Conservation (phyloP, 2,329 filamentous ascomycete genomes). For the Blastomyces silverae region DNA sequence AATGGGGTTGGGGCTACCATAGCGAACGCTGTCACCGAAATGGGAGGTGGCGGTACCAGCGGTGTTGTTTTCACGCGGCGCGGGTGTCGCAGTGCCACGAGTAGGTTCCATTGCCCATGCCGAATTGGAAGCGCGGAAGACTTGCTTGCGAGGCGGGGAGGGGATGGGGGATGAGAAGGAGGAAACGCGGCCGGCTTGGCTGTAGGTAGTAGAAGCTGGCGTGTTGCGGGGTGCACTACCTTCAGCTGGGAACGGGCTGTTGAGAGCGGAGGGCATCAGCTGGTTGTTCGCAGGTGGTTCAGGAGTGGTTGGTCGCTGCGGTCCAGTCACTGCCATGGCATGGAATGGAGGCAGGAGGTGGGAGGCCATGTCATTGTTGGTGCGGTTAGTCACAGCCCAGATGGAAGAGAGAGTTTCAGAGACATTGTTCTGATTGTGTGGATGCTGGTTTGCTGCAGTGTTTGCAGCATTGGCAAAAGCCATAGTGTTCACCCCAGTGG, state of each 20-base stretch:
- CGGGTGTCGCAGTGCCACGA: background rate
- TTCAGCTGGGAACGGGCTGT: background rate
- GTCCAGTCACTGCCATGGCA: background rate
- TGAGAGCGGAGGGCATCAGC: background rate
- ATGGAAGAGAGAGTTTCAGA: background rate
- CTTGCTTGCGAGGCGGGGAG: background rate
- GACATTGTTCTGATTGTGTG: background rate
- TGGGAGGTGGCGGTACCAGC: background rate
- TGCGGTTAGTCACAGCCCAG: background rate
- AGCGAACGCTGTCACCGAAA: background rate
- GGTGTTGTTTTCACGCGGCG: background rate
- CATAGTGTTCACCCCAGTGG: background rate
- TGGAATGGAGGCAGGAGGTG: background rate
- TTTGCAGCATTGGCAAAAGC: background rate
- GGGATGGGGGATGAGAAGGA: constrained; percentile 6
- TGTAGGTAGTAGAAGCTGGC: background rate
- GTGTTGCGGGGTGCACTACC: background rate
- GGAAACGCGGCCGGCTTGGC: background rate
- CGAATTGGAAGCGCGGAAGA: background rate
- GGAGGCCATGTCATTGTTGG: background rate
- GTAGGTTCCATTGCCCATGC: background rate
- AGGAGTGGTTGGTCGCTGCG: background rate
- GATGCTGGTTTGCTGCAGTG: background rate
- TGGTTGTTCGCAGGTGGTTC: no score
- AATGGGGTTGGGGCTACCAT: background rate